Evolutionary conservation across 2,329 filamentous ascomycete species (phyloP), one percentile per base, ranked within the genome.

Genomic region (Coniella lustricola): DNA sequence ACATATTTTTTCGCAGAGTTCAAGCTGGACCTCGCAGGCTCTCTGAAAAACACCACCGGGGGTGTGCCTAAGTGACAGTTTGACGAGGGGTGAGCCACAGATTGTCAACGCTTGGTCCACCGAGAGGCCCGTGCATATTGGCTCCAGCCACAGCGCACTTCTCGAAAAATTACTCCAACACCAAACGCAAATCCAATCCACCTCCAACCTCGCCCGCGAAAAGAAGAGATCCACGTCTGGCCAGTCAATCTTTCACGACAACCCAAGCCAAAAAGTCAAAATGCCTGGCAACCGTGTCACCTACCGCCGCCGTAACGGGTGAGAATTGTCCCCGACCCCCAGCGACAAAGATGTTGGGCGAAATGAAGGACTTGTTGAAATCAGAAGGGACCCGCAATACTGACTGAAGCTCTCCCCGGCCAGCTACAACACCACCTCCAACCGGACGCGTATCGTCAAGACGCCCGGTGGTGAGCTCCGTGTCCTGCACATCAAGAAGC

Each of bases 401-500:
- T 59, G 53, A 56, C 54, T 25, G 17, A 50, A 22, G 40, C 56
- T 52, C 50, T 55, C 22, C n/a, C 13, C 21, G 20, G 50, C 33
- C 67, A 93, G 88, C 70, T 98, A 97, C 87, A 97, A 97, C 85
- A 97, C 91, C 72, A 79, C 79, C 71, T 95, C 88, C 73, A 96
- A 98, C 87, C 89, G 90, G 76, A 91, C 93, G 72, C 87, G 93
- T 70, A 81, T 94, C 67, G 73, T 95, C 75, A 93, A 93, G 83
- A 98, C 93, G 62, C 93, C 94, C 62, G 94, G 93, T 73, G 93
- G 93, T 72, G 82, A 91, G 72, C 84, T 95, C 67, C 85, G 93
- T 72, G 85, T 95, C 70, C 87, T 97, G 65, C 91, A 98, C 85
- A 90, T 96, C 81, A 97, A 97, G 87, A 98, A 98, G 89, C 87